phyloP scores from a whole-genome alignment of 2,329 filamentous ascomycete genomes.

The Paracoccidioides lutzii region DNA sequence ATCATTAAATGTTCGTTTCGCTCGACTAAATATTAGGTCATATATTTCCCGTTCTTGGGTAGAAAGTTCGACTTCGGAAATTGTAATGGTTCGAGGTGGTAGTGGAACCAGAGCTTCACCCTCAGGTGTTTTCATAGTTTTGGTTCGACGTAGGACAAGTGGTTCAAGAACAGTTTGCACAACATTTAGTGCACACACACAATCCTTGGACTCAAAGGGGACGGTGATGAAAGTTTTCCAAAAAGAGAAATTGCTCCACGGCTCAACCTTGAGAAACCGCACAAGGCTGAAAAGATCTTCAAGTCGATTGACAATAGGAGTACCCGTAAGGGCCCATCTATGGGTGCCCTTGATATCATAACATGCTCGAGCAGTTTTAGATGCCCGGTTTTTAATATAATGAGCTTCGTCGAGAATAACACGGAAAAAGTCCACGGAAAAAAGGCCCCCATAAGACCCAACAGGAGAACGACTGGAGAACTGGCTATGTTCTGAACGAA shows the following conservation, averaged over 20 bases:
- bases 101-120: slow-evolving; percentile 71
- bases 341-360: slow-evolving; percentile 78
- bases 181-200: slow-evolving; percentile 83
- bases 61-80: slow-evolving; percentile 78
- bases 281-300: slow-evolving; percentile 92
- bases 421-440: slow-evolving; percentile 87
- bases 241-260: slow-evolving; percentile 98
- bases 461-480: slow-evolving; percentile 46
- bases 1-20: slow-evolving; percentile 69
- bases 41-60: slow-evolving; percentile 81
- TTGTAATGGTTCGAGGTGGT: slow-evolving; percentile 66
- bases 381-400: slow-evolving; percentile 77
- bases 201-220: slow-evolving; percentile 91
- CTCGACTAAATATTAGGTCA: slow-evolving; percentile 72
- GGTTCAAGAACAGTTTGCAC: slow-evolving; percentile 95
- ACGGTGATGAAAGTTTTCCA: slow-evolving; percentile 99
- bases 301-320: slow-evolving; percentile 88
- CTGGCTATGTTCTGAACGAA: slow-evolving; percentile 78
- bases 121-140: slow-evolving; percentile 93
- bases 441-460: slow-evolving; percentile 58
- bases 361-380: slow-evolving; percentile 89
- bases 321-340: slow-evolving; percentile 88
- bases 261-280: slow-evolving; percentile 83
- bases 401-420: slow-evolving; percentile 94
- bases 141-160: slow-evolving; percentile 85